Evolutionary conservation across 805 yeast genomes (phyloP), one percentile per base, ranked within the genome.

Genomic region (Hanseniaspora jakobsenii): DNA sequence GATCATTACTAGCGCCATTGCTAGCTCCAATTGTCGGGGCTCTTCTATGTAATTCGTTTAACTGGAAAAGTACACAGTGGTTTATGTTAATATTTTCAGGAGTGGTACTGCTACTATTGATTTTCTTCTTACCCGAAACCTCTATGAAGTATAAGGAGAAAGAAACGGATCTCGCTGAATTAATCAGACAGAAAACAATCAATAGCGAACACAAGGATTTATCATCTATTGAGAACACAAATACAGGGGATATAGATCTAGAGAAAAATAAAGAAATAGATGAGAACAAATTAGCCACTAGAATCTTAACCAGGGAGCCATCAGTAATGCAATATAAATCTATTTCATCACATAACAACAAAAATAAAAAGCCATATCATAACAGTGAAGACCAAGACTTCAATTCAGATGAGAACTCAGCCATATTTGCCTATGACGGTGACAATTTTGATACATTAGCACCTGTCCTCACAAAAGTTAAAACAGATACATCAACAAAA

Each of bases 31-130:
- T 84, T 19, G 57, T 77, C 42, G 94, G 94, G 39, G 89, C 94
- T 48, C 76, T 77, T 2, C 70, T 85, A 23, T 71, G 81, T 6
- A 65, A 70, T 34, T 66, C 68, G 9, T 81, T 85, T 78, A 84
- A 85, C 7, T 85, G 94, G 94, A 67, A 94, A 56, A 82, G 89
- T 2, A 81, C 94, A 2, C 91, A 81, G 55, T 85, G 93, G 89
- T 75, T 82, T 46, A 63, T 82, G 60, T 81, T 79, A 14, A 78
- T 80, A 23, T 58, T 81, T 36, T 72, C 83, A 1, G 84, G 78
- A 2, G 58, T 68, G 12, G 69, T 71, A 38, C 64, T 70, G 21
- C 18, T 73, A 1, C 48, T 72, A 44, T 62, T 84, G 32, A 50
- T 73, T 2, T 65, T 82, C 35, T 60, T 66, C 2, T 64, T 84